These are phyloP conservation scores for Grosmannia penicillata DNA, from an alignment of 2,329 filamentous ascomycete genomes.

Conservation along the genomic window DNA sequence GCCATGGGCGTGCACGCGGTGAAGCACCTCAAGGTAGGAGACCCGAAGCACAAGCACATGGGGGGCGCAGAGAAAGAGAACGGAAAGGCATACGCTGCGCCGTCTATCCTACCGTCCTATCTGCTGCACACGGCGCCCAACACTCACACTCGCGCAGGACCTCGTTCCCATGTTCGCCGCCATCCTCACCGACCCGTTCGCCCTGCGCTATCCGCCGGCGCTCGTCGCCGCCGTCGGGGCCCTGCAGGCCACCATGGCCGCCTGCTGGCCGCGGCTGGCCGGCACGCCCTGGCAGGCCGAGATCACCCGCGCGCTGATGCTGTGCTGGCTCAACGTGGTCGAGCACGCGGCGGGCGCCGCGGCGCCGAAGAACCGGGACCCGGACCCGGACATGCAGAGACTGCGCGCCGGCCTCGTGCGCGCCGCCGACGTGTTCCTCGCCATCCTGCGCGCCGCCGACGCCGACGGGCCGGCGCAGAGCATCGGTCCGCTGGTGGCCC, in stretches of 20 bases:
- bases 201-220: constrained; percentile 34
- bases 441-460: constrained; percentile 15
- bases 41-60: too few species aligned
- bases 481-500: constrained; percentile 20
- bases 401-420: constrained; percentile 20
- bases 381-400: constrained; percentile 6
- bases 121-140: too few species aligned
- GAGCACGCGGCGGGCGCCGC: constrained; percentile 16
- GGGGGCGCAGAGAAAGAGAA: too few species aligned
- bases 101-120: too few species aligned
- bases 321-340: constrained; percentile 48
- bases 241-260: constrained; percentile 42
- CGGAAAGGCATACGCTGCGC: too few species aligned
- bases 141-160: too few species aligned
- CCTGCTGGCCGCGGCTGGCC: constrained; percentile 54
- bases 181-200: constrained; percentile 56
- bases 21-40: constrained; percentile 49
- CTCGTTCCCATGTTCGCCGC: constrained; percentile 52
- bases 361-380: constrained; percentile 5
- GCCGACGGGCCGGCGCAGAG: constrained; percentile 14
- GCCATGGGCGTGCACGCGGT: constrained; percentile 46
- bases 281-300: constrained; percentile 41
- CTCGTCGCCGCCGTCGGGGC: constrained; percentile 37
- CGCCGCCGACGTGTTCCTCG: constrained; percentile 20
- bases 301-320: constrained; percentile 44